Evolutionary conservation across 2,329 filamentous ascomycete genomes (phyloP).

Genomic region (Aspergillus melleus): DNA sequence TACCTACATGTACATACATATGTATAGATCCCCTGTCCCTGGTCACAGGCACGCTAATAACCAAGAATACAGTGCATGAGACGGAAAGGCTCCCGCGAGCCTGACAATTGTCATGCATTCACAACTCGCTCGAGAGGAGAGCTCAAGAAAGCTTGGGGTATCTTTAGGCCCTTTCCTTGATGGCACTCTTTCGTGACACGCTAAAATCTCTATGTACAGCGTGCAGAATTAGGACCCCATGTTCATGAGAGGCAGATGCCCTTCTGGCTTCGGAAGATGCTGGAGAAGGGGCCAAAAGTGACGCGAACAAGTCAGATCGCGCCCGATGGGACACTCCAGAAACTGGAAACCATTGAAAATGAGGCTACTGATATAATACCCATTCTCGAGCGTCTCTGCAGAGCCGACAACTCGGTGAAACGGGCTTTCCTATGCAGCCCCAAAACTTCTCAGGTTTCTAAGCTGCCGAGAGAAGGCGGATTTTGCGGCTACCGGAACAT

Average conservation of each 20-base stretch:
- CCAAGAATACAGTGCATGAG: no score
- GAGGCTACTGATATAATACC: conserved; percentile 58
- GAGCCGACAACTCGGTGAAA: conserved; percentile 63
- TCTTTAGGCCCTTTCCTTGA: neutral
- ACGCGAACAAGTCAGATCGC: conserved; percentile 54
- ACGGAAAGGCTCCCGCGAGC: no score
- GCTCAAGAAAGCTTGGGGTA: conserved; percentile 35
- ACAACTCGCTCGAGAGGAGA: neutral
- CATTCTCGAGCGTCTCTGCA: conserved; percentile 62
- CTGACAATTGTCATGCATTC: neutral
- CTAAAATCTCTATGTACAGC: conserved; percentile 35
- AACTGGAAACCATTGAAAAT: conserved; percentile 48
- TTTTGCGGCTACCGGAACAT: conserved; percentile 97
- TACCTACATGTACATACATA: no score
- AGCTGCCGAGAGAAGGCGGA: conserved; percentile 77
- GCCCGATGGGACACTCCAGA: conserved; percentile 44
- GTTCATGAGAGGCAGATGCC: conserved; percentile 76
- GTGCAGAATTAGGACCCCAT: conserved; percentile 67
- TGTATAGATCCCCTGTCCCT: no score
- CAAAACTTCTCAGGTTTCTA: conserved; percentile 74
- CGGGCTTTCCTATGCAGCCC: conserved; percentile 79
- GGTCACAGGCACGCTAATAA: no score
- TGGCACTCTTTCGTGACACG: neutral
- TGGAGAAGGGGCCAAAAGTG: conserved; percentile 60
- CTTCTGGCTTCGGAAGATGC: conserved; percentile 61